Conservation (phyloP, 345 rosid genomes). For the Excoecaria cochinchinensis region DNA sequence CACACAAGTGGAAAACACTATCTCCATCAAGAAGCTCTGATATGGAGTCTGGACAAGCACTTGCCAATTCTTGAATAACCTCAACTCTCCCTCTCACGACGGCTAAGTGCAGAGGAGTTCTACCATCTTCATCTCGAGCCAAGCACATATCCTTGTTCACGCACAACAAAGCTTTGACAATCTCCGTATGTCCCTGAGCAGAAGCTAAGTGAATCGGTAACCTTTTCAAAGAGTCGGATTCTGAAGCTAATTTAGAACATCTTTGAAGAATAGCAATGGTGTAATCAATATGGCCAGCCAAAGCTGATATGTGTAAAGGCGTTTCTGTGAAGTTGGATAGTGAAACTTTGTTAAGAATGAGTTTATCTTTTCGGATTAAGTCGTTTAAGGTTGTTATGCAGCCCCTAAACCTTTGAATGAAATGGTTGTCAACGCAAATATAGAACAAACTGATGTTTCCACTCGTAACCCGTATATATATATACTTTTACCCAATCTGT, state of each 20-base stretch:
- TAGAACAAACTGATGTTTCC: background rate
- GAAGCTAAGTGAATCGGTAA: conserved; percentile 17
- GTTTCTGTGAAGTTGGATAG: background rate
- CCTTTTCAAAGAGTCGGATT: background rate
- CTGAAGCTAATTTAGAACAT: background rate
- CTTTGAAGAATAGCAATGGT: background rate
- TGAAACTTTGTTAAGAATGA: conserved; percentile 2
- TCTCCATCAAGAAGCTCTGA: background rate
- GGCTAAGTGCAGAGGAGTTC: conserved; percentile 13
- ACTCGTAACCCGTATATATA: background rate
- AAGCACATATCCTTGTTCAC: background rate
- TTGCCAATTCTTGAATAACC: background rate
- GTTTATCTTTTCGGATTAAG: conserved; percentile 1
- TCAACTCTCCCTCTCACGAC: conserved; percentile 8
- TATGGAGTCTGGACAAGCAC: background rate
- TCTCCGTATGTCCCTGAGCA: conserved; percentile 10
- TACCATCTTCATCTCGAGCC: background rate
- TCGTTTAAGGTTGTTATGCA: background rate
- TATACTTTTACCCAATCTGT: too few species aligned
- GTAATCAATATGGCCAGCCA: conserved; percentile 17
- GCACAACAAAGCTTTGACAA: conserved; percentile 1
- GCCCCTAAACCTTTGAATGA: background rate
- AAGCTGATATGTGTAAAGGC: conserved; percentile 6
- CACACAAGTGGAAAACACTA: background rate
- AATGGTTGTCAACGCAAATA: too few species aligned